Percentiles rank a stretch among this genome's conserved stretches.
Evolutionary conservation across 2,329 filamentous ascomycete genomes (phyloP).

Genomic region (Periconia sp.): DNA sequence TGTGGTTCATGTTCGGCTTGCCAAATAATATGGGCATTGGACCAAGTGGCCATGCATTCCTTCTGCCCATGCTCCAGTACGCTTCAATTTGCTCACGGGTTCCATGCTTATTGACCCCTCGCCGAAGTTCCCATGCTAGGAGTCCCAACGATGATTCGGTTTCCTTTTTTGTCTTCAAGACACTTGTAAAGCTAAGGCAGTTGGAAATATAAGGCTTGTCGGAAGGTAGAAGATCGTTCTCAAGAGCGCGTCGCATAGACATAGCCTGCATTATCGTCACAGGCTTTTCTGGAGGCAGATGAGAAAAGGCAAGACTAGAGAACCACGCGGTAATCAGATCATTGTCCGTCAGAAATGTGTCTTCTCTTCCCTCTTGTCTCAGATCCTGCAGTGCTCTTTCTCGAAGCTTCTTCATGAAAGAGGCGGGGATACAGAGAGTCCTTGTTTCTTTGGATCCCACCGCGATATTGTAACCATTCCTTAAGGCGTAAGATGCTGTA

Average conservation of each 20-base stretch:
- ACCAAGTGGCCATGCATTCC: neutral
- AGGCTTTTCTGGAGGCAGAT: neutral
- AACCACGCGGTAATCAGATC: conserved; percentile 6
- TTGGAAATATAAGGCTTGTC: conserved; percentile 2
- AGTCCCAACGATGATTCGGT: neutral
- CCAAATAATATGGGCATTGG: conserved; percentile 6
- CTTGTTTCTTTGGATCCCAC: conserved; percentile 2
- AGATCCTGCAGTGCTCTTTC: conserved; percentile 1
- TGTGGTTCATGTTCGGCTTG: conserved; percentile 4
- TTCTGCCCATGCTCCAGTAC: conserved; percentile 1
- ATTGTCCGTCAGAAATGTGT: conserved; percentile 1
- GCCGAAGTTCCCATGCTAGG: neutral
- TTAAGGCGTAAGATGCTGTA: conserved; percentile 1
- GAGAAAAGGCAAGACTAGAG: conserved; percentile 2
- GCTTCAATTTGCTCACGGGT: conserved; percentile 3
- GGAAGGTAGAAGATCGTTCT: conserved; percentile 2
- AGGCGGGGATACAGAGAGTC: conserved; percentile 8
- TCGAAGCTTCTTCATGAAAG: conserved; percentile 9
- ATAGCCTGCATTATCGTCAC: conserved; percentile 5
- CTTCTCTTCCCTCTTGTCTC: neutral
- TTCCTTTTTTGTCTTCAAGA: conserved; percentile 2
- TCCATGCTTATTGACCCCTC: conserved; percentile 1
- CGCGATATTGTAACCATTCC: conserved; percentile 4
- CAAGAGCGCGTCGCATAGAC: conserved; percentile 2
- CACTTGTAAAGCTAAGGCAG: conserved; percentile 3